Evolutionary conservation across 2,329 filamentous ascomycete genomes (phyloP).

Genomic region (Fusarium metavorans): DNA sequence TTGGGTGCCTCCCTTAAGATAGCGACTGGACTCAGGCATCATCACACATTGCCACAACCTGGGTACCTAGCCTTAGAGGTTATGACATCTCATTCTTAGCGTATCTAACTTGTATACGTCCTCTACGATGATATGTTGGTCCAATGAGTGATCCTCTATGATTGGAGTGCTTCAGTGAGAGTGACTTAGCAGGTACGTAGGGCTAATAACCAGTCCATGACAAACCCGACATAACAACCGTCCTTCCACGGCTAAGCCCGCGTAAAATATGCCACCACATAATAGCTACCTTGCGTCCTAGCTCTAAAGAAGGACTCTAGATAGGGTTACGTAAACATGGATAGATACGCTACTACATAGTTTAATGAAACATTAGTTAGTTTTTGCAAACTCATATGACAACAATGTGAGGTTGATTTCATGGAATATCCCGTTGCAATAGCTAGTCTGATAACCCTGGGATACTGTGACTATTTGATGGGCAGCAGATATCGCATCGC

Average conservation of each 20-base stretch:
- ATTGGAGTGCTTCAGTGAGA: no score
- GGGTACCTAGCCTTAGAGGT: not conserved
- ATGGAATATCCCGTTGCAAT: not conserved
- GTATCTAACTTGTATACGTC: not conserved
- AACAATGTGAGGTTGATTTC: not conserved
- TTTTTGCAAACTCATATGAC: not conserved
- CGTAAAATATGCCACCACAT: not conserved
- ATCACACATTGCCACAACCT: not conserved
- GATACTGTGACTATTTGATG: not conserved
- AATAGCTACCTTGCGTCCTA: not conserved
- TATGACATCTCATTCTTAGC: not conserved
- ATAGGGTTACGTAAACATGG: not conserved
- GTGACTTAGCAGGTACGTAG: no score
- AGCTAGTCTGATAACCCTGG: not conserved
- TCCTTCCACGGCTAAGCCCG: not conserved
- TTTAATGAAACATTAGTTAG: not conserved
- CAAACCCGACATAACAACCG: not conserved
- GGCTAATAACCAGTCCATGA: not conserved
- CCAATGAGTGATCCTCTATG: not conserved
- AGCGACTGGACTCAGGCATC: not conserved
- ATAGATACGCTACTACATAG: not conserved
- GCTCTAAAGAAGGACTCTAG: not conserved
- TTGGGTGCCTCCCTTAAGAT: not conserved
- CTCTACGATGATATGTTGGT: not conserved
- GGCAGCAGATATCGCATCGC: not conserved